Percentiles rank a stretch among this genome's conserved stretches.
These are phyloP conservation scores for Canariomyces notabilis DNA, from an alignment of 2,329 filamentous ascomycete genomes.

Conservation along the genomic window DNA sequence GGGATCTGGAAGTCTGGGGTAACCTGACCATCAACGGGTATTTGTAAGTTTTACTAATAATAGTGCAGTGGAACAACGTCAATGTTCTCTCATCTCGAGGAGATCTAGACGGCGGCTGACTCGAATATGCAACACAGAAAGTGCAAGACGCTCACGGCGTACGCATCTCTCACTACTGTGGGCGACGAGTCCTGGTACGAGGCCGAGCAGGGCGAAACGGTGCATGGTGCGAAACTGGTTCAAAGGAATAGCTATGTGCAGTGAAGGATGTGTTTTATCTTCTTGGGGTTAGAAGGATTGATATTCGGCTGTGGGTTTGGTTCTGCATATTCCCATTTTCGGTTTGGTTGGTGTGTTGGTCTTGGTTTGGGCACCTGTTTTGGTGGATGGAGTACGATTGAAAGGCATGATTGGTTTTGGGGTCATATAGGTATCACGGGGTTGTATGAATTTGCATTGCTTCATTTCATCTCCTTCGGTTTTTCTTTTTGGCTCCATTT, in stretches of 20 bases:
- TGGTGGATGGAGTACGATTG: too few species aligned
- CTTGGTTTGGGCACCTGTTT: not conserved
- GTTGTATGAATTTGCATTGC: too few species aligned
- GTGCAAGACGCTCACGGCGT: constrained; percentile 41
- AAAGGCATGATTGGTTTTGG: too few species aligned
- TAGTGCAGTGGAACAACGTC: not conserved
- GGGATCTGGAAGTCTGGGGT: constrained; percentile 43
- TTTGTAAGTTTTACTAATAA: constrained; percentile 31
- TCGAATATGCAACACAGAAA: constrained; percentile 29
- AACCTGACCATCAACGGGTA: constrained; percentile 42
- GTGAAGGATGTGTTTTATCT: constrained; percentile 26
- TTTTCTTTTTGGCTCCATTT: too few species aligned
- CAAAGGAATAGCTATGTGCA: constrained; percentile 37
- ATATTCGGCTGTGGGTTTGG: not conserved
- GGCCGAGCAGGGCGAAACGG: constrained; percentile 38
- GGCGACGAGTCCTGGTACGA: constrained; percentile 41
- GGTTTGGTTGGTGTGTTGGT: too few species aligned
- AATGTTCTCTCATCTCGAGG: not conserved
- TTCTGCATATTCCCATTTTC: not conserved
- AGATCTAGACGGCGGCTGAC: not conserved
- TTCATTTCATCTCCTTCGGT: too few species aligned
- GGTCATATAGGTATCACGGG: too few species aligned
- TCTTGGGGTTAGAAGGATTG: not conserved
- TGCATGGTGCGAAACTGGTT: constrained; percentile 40
- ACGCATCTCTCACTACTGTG: constrained; percentile 43